phyloP scores from a whole-genome alignment of 345 rosid species.

The Eutrema heterophyllum region DNA sequence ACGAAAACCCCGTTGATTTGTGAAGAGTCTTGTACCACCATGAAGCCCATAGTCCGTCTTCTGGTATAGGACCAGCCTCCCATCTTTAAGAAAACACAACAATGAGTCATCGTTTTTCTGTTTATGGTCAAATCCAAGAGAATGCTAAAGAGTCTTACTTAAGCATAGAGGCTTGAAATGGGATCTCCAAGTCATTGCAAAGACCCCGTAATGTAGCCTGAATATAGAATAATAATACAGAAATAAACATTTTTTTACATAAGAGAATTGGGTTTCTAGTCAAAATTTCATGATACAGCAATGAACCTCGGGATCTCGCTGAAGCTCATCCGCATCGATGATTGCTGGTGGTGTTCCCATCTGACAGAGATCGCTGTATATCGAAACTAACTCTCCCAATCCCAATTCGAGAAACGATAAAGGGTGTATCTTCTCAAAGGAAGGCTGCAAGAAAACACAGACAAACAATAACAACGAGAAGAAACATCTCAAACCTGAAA shows the following conservation, averaged over 20 bases:
- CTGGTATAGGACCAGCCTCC: slow-evolving; percentile 80
- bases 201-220: slow-evolving; percentile 67
- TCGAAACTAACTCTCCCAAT: slow-evolving; percentile 59
- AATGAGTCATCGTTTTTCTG: not conserved
- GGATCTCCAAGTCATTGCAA: slow-evolving; percentile 70
- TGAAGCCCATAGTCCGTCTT: slow-evolving; percentile 84
- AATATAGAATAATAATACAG: not conserved
- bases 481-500: not conserved
- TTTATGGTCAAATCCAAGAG: not conserved
- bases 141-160: slow-evolving; percentile 34
- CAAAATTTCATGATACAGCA: not conserved
- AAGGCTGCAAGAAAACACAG: slow-evolving; percentile 42
- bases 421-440: slow-evolving; percentile 59
- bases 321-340: slow-evolving; percentile 70
- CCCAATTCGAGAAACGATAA: slow-evolving; percentile 71
- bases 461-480: slow-evolving; percentile 11
- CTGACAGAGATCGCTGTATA: slow-evolving; percentile 64
- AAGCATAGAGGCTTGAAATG: slow-evolving; percentile 68
- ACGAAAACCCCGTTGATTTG: slow-evolving; percentile 49
- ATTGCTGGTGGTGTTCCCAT: slow-evolving; percentile 72
- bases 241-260: not conserved
- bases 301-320: slow-evolving; percentile 71
- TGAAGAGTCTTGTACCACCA: slow-evolving; percentile 80
- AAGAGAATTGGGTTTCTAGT: not conserved
- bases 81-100: slow-evolving; percentile 44